Percentiles rank a stretch among this genome's conserved stretches.
Evolutionary conservation across 2,329 filamentous ascomycete species (phyloP).

Genomic region (Colletotrichum musicola): DNA sequence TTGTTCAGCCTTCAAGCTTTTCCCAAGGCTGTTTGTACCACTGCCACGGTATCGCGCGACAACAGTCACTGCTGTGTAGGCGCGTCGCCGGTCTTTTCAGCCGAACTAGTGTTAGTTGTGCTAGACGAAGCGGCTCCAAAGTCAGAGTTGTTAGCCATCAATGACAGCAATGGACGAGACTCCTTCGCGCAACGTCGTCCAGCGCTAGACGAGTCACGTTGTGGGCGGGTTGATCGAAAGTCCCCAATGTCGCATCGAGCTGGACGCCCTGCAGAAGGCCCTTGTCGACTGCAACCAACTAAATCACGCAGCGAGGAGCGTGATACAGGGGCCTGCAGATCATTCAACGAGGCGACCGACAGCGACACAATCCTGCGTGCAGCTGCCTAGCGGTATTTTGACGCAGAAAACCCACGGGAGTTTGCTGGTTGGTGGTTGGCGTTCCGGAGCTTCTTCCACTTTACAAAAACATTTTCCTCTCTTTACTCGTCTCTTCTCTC

Average conservation of each 20-base stretch:
- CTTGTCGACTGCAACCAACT: slow-evolving; percentile 11
- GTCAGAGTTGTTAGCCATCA: not conserved
- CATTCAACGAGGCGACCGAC: not conserved
- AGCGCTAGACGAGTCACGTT: no score
- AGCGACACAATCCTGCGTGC: slow-evolving; percentile 8
- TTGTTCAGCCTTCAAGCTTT: not conserved
- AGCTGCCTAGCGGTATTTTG: slow-evolving; percentile 17
- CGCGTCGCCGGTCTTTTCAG: not conserved
- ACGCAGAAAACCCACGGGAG: not conserved
- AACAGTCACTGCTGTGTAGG: no score
- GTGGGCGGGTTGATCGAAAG: not conserved
- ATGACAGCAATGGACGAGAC: no score
- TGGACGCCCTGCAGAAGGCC: slow-evolving; percentile 10
- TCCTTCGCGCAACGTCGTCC: no score
- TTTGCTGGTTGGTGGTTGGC: not conserved
- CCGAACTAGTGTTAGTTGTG: not conserved
- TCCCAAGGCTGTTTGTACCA: slow-evolving; percentile 1
- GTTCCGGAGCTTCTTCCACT: not conserved
- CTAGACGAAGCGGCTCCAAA: not conserved
- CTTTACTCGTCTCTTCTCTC: not conserved
- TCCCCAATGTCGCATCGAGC: not conserved
- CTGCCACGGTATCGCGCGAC: not conserved
- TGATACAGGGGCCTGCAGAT: not conserved
- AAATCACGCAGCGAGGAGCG: slow-evolving; percentile 1
- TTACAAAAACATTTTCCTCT: not conserved